These are phyloP conservation scores for Misopates orontium DNA, from an alignment of 257 asterid species.

Conservation along the genomic window DNA sequence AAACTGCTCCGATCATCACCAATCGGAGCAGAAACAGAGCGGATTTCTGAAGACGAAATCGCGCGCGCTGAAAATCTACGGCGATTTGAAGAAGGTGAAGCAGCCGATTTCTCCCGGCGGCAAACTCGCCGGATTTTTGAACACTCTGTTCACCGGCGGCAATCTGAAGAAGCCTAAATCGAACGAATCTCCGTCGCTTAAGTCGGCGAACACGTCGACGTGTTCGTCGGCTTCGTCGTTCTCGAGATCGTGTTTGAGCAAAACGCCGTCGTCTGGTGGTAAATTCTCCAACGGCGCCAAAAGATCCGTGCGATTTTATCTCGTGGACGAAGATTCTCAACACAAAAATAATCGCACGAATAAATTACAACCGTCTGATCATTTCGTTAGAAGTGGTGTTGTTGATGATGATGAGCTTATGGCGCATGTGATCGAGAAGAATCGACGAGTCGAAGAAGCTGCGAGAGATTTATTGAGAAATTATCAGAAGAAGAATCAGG, in stretches of 20 bases:
- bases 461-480: constrained; percentile 61
- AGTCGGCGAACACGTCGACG: constrained; percentile 58
- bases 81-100: constrained; percentile 69
- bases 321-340: constrained; percentile 65
- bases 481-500: constrained; percentile 50
- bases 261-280: constrained; percentile 75
- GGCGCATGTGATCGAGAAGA: constrained; percentile 56
- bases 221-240: constrained; percentile 91
- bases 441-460: constrained; percentile 62
- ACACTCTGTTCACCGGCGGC: constrained; percentile 63
- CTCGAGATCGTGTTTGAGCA: constrained; percentile 87
- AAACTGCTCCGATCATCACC: constrained; percentile 17
- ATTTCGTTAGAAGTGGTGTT: constrained; percentile 21
- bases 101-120: constrained; percentile 87
- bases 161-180: constrained; percentile 53
- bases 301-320: constrained; percentile 76
- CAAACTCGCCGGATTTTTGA: constrained; percentile 58
- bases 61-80: constrained; percentile 61
- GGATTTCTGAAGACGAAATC: constrained; percentile 34
- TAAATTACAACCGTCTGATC: constrained; percentile 12
- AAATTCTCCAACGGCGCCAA: constrained; percentile 52
- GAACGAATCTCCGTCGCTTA: constrained; percentile 37
- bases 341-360: constrained; percentile 25
- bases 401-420: constrained; percentile 46
- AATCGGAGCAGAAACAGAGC: constrained; percentile 39